Conservation (phyloP, 495 filamentous ascomycete species). For the Cercophora scortea region DNA sequence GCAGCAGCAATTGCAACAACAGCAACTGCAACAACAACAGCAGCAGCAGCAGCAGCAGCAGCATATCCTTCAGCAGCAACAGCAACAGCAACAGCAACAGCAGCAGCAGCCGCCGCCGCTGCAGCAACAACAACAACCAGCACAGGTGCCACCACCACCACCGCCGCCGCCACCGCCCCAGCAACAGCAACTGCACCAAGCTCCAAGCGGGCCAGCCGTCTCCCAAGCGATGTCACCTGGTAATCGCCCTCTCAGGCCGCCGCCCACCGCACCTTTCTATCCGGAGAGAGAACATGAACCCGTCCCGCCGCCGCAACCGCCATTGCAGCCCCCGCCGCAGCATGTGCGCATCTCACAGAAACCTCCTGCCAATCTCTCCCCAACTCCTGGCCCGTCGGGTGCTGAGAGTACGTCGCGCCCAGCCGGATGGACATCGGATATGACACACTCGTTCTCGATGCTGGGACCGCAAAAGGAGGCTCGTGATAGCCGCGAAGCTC, state of each 20-base stretch:
- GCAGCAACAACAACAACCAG: not conserved
- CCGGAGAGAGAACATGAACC: conserved; percentile 22
- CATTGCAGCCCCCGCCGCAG: conserved; percentile 9
- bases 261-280: conserved; percentile 25
- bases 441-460: conserved; percentile 12
- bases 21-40: not conserved
- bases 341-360: conserved; percentile 20
- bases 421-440: conserved; percentile 14
- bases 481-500: conserved; percentile 10
- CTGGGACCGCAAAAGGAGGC: conserved; percentile 10
- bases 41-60: not conserved
- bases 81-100: not conserved
- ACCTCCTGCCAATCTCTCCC: conserved; percentile 2
- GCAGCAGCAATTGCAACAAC: not conserved
- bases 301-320: conserved; percentile 4
- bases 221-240: conserved; percentile 32
- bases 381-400: conserved; percentile 12
- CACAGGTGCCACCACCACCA: not conserved
- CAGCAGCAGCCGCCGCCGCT: not conserved
- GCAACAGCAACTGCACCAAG: conserved; percentile 4
- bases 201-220: not conserved
- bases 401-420: conserved; percentile 18
- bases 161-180: conserved; percentile 3
- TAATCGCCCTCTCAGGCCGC: conserved; percentile 28
- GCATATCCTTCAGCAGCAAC: not conserved